phyloP scores from a whole-genome alignment of 768 basidiomycete genomes.

The Tricholoma flavovirens region DNA sequence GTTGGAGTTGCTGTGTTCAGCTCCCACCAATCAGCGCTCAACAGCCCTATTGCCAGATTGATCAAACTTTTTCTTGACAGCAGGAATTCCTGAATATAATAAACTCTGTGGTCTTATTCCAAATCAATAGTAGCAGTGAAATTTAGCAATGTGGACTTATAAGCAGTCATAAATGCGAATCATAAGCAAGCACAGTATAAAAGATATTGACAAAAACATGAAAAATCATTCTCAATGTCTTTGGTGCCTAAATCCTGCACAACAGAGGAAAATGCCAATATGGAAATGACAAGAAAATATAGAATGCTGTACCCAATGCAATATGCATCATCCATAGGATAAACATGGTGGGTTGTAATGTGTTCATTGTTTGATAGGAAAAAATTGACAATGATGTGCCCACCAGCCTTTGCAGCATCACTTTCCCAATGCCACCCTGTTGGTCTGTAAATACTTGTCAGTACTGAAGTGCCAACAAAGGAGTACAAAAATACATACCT shows the following conservation, averaged over 20 bases:
- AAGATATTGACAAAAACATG: background rate
- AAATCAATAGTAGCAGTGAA: too few species aligned
- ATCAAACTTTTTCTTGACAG: too few species aligned
- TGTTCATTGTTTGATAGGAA: background rate
- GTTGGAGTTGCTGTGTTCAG: too few species aligned
- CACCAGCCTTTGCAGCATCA: background rate
- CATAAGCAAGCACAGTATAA: background rate
- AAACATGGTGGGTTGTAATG: background rate
- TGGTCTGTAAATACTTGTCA: background rate
- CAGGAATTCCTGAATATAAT: too few species aligned
- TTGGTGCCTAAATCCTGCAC: background rate
- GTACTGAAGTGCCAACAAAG: background rate
- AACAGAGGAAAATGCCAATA: background rate
- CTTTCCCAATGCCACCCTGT: background rate
- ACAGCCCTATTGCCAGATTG: too few species aligned
- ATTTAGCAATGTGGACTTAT: too few species aligned
- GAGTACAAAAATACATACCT: background rate
- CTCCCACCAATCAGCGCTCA: too few species aligned
- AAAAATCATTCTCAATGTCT: background rate
- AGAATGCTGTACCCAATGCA: background rate
- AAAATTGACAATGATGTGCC: background rate
- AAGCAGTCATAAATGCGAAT: background rate
- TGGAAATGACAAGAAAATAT: background rate
- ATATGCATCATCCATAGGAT: background rate
- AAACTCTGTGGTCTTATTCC: too few species aligned